Conservation (phyloP, 2,329 filamentous ascomycete genomes). For the Talaromyces sp. region DNA sequence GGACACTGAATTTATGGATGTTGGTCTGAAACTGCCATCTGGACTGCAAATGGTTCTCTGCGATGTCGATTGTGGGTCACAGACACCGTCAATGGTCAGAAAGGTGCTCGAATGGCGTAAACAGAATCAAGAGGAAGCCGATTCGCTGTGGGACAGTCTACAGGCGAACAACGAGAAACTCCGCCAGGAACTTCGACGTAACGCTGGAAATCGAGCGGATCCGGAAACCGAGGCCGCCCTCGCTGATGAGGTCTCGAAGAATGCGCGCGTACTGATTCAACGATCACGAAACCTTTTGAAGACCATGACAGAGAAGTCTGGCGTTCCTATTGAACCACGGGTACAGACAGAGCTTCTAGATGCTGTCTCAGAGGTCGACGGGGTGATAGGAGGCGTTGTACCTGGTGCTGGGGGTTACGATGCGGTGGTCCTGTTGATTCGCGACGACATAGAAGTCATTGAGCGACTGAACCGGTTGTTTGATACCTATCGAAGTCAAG, state of each 20-base stretch:
- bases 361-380: constrained; percentile 63
- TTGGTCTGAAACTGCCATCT: constrained; percentile 63
- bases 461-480: constrained; percentile 58
- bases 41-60: constrained; percentile 83
- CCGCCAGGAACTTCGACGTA: constrained; percentile 55
- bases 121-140: constrained; percentile 58
- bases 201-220: constrained; percentile 44
- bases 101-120: constrained; percentile 78
- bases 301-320: constrained; percentile 67
- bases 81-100: constrained; percentile 95
- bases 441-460: constrained; percentile 64
- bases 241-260: constrained; percentile 41
- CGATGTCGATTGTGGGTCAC: constrained; percentile 88
- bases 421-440: constrained; percentile 74
- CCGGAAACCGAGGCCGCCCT: constrained; percentile 22
- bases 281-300: constrained; percentile 59
- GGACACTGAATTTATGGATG: constrained; percentile 73
- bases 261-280: constrained; percentile 50
- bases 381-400: constrained; percentile 85
- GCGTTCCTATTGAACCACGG: constrained; percentile 81
- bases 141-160: constrained; percentile 66
- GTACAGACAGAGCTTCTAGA: constrained; percentile 82
- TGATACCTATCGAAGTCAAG: constrained; percentile 55
- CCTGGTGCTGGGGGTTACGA: constrained; percentile 93
- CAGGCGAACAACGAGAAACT: constrained; percentile 70